Conservation (phyloP, 164 flowering plant genomes). For the Piper betle region DNA sequence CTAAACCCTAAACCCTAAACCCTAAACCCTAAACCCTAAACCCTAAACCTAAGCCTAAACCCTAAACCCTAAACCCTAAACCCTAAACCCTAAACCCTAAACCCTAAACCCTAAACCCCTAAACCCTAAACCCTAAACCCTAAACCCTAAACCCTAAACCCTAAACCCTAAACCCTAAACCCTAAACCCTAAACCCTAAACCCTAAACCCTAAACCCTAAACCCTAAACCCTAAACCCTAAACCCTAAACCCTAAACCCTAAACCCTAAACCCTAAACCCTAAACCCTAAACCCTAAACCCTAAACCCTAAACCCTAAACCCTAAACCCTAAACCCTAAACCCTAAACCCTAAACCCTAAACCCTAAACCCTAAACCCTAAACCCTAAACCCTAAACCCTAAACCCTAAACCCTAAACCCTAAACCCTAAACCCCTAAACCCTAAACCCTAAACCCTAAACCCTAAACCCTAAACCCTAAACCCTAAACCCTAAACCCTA, state of each 20-base stretch:
- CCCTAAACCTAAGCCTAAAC: conserved; percentile 9
- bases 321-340: conserved; percentile 12
- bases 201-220: conserved; percentile 11
- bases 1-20: conserved; percentile 8
- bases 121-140: conserved; percentile 9
- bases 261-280: conserved; percentile 14
- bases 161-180: conserved; percentile 6
- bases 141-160: conserved; percentile 2
- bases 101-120: conserved; percentile 10
- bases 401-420: conserved; percentile 13
- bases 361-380: conserved; percentile 12
- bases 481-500: conserved; percentile 14
- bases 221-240: conserved; percentile 8
- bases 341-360: conserved; percentile 15
- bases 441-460: conserved; percentile 3
- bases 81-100: conserved; percentile 9
- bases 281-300: conserved; percentile 15
- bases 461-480: conserved; percentile 13
- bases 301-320: conserved; percentile 15
- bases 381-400: conserved; percentile 17
- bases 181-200: conserved; percentile 12
- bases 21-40: conserved; percentile 10
- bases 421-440: conserved; percentile 8
- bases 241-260: conserved; percentile 10
- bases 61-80: conserved; percentile 2